Evolutionary conservation across 2,329 filamentous ascomycete species (phyloP).

Genomic region (Coniella lustricola): DNA sequence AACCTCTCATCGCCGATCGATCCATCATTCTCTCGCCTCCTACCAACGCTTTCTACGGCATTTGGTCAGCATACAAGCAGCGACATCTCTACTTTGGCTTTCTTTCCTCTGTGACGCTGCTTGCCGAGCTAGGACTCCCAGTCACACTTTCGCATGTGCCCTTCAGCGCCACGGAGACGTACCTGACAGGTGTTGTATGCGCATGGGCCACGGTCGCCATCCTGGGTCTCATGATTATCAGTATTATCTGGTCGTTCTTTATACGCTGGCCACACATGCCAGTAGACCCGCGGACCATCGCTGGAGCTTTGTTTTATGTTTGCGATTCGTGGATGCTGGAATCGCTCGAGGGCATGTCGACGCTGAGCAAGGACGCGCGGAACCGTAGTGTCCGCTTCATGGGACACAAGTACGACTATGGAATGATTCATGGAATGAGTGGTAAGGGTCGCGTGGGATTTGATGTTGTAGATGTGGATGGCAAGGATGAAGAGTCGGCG

Average conservation of each 20-base stretch:
- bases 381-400: slow-evolving; percentile 24
- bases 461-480: slow-evolving; percentile 15
- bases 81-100: slow-evolving; percentile 27
- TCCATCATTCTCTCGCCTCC: slow-evolving; percentile 29
- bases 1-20: slow-evolving; percentile 22
- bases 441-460: slow-evolving; percentile 23
- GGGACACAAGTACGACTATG: slow-evolving; percentile 26
- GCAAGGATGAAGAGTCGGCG: neutral
- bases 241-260: slow-evolving; percentile 27
- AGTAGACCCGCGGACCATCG: slow-evolving; percentile 29
- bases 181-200: slow-evolving; percentile 25
- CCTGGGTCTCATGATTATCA: slow-evolving; percentile 29
- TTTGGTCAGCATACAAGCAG: slow-evolving; percentile 27
- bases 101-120: slow-evolving; percentile 26
- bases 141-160: slow-evolving; percentile 33
- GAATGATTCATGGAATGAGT: slow-evolving; percentile 24
- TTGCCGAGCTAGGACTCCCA: slow-evolving; percentile 30
- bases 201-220: slow-evolving; percentile 27
- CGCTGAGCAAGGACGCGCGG: slow-evolving; percentile 23
- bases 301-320: slow-evolving; percentile 29
- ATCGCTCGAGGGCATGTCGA: slow-evolving; percentile 24
- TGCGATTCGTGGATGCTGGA: slow-evolving; percentile 28
- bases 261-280: slow-evolving; percentile 30
- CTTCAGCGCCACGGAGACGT: slow-evolving; percentile 30
- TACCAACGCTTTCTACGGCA: slow-evolving; percentile 26